Evolutionary conservation across 345 rosid species (phyloP), one percentile per base, ranked within the genome.

Genomic region (Bruguiera gymnorhiza): DNA sequence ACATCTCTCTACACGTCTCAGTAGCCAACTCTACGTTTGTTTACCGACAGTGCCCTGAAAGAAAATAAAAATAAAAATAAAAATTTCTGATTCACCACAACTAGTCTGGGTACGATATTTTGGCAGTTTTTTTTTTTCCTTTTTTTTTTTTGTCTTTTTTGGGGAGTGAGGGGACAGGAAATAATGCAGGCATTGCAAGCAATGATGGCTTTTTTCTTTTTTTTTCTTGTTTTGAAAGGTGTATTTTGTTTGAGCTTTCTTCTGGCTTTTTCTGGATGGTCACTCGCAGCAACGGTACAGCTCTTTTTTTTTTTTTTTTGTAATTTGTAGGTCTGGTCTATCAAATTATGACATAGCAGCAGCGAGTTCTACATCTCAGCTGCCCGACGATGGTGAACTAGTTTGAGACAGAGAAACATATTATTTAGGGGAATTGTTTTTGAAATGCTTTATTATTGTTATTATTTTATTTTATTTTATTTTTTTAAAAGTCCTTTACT

Each of bases 201-300:
- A 68, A 7, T 27, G 43, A 31, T 58, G 50, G 19, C 5, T 11
- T 73, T 75, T 70, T 67, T 62, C 30, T 52, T 34, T 7, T 31
- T 31, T 4, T 31, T 31, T 4, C 6, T 31, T 31, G 4, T 31
- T 3, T 66, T 79, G 79, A 70, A 81, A 79, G 70, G 68, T 73
- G 66, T 10, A 20, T 68, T 79, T 82, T 73, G 81, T 79, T 82
- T 68, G 73, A 62, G 75, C 37, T 43, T 43, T 46, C 30, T 31
- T 75, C 51, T 76, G 73, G 83, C 70, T 60, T 56, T 43, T 74
- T 72, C 43, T 23, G 50, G 19, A 37, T 1, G 43, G 11, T 37
- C 43, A 63, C 5, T 54, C 4, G 32, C 32, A 31, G 32, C 32
- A 4, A 3, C 32, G 32, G 32, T 31, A 4, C 32, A 31, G 32